Evolutionary conservation across 2,329 filamentous ascomycete species (phyloP).

Genomic region (Ramularia endophylla): DNA sequence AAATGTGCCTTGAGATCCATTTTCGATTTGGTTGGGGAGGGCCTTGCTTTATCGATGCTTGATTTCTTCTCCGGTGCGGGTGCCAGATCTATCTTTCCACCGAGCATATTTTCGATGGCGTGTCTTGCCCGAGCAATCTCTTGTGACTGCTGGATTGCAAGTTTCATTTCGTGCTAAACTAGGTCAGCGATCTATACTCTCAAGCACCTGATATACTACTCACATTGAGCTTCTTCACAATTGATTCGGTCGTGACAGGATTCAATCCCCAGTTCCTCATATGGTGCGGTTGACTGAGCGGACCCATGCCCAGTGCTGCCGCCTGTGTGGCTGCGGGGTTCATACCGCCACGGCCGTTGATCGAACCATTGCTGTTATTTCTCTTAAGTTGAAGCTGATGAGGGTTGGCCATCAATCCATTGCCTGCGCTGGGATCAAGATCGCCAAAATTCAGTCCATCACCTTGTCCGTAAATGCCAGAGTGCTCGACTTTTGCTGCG

Average conservation of each 20-base stretch:
- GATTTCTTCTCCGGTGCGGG: constrained; percentile 42
- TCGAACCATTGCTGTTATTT: constrained; percentile 45
- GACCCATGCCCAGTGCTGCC: constrained; percentile 48
- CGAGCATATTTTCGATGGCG: constrained; percentile 70
- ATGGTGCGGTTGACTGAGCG: constrained; percentile 65
- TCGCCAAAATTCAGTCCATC: constrained; percentile 90
- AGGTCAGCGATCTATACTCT: constrained; percentile 19
- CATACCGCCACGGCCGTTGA: constrained; percentile 56
- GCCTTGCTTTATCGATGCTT: constrained; percentile 39
- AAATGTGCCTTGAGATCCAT: constrained; percentile 76
- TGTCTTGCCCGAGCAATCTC: constrained; percentile 78
- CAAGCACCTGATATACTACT: constrained; percentile 33
- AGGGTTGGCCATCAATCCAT: constrained; percentile 59
- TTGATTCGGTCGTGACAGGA: constrained; percentile 87
- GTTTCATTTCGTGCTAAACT: constrained; percentile 76
- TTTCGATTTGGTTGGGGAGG: constrained; percentile 54
- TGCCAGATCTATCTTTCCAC: constrained; percentile 53
- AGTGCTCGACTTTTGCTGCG: constrained; percentile 91
- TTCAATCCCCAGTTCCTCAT: constrained; percentile 81
- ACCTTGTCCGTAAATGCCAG: constrained; percentile 69
- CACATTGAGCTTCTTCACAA: constrained; percentile 81
- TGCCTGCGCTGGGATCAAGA: constrained; percentile 64
- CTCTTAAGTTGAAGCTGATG: constrained; percentile 58
- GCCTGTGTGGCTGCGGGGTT: constrained; percentile 44
- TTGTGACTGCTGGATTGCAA: constrained; percentile 78